These are phyloP conservation scores for Blastomyces percursus DNA, from an alignment of 2,329 filamentous ascomycete species.

Conservation along the genomic window DNA sequence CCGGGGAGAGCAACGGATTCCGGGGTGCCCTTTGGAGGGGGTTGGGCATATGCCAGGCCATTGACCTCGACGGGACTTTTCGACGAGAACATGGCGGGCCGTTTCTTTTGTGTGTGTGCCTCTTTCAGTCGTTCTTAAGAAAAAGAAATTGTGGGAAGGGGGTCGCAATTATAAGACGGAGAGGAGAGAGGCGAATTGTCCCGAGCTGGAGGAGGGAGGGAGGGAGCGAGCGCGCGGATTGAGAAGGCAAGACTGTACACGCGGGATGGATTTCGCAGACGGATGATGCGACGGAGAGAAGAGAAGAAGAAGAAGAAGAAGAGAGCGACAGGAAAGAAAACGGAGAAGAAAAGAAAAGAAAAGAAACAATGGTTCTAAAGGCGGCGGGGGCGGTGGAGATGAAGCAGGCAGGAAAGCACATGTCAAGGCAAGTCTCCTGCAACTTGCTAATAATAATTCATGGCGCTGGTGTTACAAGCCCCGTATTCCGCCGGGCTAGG, in stretches of 20 bases:
- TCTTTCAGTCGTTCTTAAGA: no score
- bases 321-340: not conserved
- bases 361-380: no score
- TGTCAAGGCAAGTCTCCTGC: no score
- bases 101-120: not conserved
- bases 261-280: not conserved
- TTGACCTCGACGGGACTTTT: conserved; percentile 1
- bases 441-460: no score
- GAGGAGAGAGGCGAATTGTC: no score
- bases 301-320: not conserved
- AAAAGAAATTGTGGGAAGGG: no score
- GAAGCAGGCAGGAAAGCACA: no score
- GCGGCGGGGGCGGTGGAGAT: no score
- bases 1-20: conserved; percentile 70
- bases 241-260: not conserved
- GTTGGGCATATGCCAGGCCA: conserved; percentile 15
- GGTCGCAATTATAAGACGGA: not conserved
- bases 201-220: no score
- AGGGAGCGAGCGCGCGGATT: not conserved
- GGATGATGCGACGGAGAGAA: not conserved
- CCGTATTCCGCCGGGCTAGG: no score
- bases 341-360: not conserved
- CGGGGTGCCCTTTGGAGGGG: conserved; percentile 62
- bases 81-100: conserved; percentile 10
- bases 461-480: no score